These are phyloP conservation scores for Myochromella boudieri DNA, from an alignment of 768 basidiomycete genomes.

Conservation along the genomic window DNA sequence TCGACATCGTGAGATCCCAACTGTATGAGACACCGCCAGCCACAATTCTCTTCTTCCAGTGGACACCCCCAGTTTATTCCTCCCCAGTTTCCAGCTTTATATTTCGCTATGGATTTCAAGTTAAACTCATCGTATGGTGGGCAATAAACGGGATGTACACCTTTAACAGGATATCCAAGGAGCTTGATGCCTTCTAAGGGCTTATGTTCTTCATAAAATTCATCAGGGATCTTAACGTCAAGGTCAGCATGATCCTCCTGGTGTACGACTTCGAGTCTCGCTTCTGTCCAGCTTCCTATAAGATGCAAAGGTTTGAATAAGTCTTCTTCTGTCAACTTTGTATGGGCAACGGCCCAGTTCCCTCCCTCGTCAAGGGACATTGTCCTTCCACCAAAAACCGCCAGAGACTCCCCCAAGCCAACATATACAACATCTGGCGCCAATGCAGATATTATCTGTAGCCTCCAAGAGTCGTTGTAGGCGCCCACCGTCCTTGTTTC, in stretches of 20 bases:
- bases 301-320: too few relatives aligned
- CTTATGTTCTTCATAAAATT: not conserved
- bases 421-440: not conserved
- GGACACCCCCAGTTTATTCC: too few relatives aligned
- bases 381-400: too few relatives aligned
- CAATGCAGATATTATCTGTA: not conserved
- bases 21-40: too few relatives aligned
- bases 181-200: not conserved
- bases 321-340: too few relatives aligned
- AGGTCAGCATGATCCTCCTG: not conserved
- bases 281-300: not conserved
- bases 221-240: not conserved
- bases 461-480: not conserved
- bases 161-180: conserved; percentile 2
- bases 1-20: too few relatives aligned
- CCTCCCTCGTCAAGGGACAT: too few relatives aligned
- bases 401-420: not conserved
- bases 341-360: too few relatives aligned
- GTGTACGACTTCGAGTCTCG: not conserved
- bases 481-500: not conserved
- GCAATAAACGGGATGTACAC: too few relatives aligned
- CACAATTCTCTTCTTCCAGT: too few relatives aligned
- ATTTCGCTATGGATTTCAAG: not conserved
- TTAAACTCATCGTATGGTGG: too few relatives aligned
- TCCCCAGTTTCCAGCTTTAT: too few relatives aligned